Percentiles rank a stretch among this genome's conserved stretches.
Conservation (phyloP, 2,329 filamentous ascomycete species). For the Nannizzia gypsea region DNA sequence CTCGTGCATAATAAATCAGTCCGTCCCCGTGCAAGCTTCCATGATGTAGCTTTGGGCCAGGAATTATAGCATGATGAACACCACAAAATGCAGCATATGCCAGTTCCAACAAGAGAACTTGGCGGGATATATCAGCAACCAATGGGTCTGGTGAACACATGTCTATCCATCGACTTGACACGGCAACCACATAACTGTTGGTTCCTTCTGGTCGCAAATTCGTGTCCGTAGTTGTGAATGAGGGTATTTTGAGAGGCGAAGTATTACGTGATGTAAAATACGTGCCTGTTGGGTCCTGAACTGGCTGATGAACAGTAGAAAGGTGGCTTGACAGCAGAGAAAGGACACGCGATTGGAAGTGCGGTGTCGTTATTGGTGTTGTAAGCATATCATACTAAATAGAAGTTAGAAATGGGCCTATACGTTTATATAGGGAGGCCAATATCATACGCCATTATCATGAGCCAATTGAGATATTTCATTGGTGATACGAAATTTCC, state of each 20-base stretch:
- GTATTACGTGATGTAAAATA: slow-evolving; percentile 32
- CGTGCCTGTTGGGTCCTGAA: slow-evolving; percentile 27
- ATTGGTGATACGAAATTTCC: slow-evolving; percentile 32
- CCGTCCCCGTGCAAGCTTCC: slow-evolving; percentile 39
- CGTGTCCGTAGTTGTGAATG: slow-evolving; percentile 33
- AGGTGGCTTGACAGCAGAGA: slow-evolving; percentile 42
- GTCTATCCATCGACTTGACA: slow-evolving; percentile 87
- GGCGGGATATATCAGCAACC: slow-evolving; percentile 74
- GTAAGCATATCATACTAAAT: slow-evolving; percentile 55
- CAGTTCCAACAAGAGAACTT: slow-evolving; percentile 81
- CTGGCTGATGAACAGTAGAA: slow-evolving; percentile 30
- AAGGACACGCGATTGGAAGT: slow-evolving; percentile 49
- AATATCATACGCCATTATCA: slow-evolving; percentile 40
- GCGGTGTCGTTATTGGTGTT: slow-evolving; percentile 47
- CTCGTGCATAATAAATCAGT: slow-evolving; percentile 66
- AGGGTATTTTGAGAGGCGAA: slow-evolving; percentile 29
- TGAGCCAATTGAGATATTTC: slow-evolving; percentile 44
- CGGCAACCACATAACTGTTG: slow-evolving; percentile 62
- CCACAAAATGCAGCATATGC: slow-evolving; percentile 95
- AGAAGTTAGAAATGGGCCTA: slow-evolving; percentile 8
- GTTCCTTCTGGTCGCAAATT: slow-evolving; percentile 73
- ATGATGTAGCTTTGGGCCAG: slow-evolving; percentile 58
- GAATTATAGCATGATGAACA: slow-evolving; percentile 67
- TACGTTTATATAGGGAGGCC: slow-evolving; percentile 3
- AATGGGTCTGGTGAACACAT: slow-evolving; percentile 70